Evolutionary conservation across 495 filamentous ascomycete genomes (phyloP), one percentile per base, ranked within the genome.

Genomic region (Physcia stellaris): DNA sequence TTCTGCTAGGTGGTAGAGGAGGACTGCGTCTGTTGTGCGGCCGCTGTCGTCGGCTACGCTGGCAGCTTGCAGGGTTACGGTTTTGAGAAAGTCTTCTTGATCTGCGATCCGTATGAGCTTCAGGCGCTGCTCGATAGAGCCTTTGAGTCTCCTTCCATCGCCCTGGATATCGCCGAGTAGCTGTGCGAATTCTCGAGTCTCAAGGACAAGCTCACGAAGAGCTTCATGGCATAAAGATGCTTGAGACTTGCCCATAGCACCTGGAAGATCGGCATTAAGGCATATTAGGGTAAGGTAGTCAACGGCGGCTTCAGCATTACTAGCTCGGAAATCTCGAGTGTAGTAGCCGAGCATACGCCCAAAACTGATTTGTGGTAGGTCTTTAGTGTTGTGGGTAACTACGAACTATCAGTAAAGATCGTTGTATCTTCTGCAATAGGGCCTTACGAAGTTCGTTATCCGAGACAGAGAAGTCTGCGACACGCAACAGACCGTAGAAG

Each of bases 211-310:
- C 53, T 96, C 90, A n/a, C 86, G 80, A 40, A 99, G 67, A 15
- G 87, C 86, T 53, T 93, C 85, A 55, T 95, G 83, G 57, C 88
- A 96, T 28, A 95, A 70, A 1, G 71, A 65, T 24, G 79, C 70
- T 53, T 96, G 90, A 11, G 74, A 73, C 41, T 73, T 77, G 43
- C 87, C 88, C 2, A 73, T 57, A 23, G 77, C 65, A 20, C 80
- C 75, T 15, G 71, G 69, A 22, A 94, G 67, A 58, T 94, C 92
- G 24, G 79, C 72, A 50, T 96, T 95, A 35, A 99, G 76, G 56
- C 85, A 95, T 40, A 96, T 86, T 34, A 96, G 66, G 16, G 76
- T 72, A 35, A 99, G 79, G 51, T 99, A 99, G 57, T 99, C 92
- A 32, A 88, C 79, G 10, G 90, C 88, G 31, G 84, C 79, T 39